Evolutionary conservation across 768 basidiomycete genomes (phyloP), one percentile per base, ranked within the genome.

Genomic region (Collybia nuda): DNA sequence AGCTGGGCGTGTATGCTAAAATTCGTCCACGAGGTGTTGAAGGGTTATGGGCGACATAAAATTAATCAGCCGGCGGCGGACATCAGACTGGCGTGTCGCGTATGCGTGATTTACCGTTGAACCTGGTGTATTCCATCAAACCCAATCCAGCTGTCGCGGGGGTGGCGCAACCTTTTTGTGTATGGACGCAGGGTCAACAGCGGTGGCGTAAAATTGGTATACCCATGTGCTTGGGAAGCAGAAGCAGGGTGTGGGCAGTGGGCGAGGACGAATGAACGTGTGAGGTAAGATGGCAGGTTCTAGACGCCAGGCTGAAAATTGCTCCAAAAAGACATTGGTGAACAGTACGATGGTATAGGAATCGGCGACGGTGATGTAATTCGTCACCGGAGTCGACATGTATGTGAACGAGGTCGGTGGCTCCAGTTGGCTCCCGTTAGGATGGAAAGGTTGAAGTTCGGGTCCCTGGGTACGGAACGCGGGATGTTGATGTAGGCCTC

Each of bases 171-270:
- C 32, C 9, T 32, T 32, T 32, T 32, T 32, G 21, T 40, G 38
- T 22, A 28, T 9, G 26, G 40, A 11, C 18, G 18, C 48, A 41
- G 12, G 40, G 28, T 41, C 36, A 41, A 29, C 38, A 15, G 28
- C 19, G n/a, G 28, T 49, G 48, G 39, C 24, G 40, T 19, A 35
- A 18, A 14, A 40, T 18, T 2, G 8, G 47, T 40, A n/a, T 3
- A 17, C 40, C 39, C 37, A 28, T 40, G 40, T 40, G 48, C 48
- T 40, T 41, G 48, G 23, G 48, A 48, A 49, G 38, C 28, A 40
- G 47, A 40, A 48, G 39, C n/a, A 21, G 12, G 22, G 29, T 12
- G 23, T 21, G 19, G 15, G 19, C 47, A 23, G 36, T 32, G 32
- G 32, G 32, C 32, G 12, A 9, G 9, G 32, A 32, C 12, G 32